Evolutionary conservation across 1,284 basidiomycete genomes (phyloP).

Genomic region (Golubevia pallescens): DNA sequence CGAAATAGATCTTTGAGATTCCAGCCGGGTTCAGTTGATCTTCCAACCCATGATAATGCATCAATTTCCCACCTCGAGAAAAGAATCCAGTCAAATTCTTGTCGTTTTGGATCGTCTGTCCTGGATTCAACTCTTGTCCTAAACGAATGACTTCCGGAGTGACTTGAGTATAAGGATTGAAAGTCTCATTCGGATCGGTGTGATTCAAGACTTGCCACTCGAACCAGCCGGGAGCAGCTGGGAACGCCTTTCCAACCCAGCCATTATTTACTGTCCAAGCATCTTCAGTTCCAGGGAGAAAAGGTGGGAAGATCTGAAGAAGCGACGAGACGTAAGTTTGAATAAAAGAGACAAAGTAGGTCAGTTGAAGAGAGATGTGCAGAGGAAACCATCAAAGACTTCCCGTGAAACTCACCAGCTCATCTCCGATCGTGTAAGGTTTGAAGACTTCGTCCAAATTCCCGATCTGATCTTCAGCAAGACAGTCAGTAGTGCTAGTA

Average conservation of each 20-base stretch:
- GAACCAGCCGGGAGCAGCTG: slow-evolving; percentile 21
- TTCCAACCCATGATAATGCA: slow-evolving; percentile 37
- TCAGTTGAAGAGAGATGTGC: too few relatives aligned
- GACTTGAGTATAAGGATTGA: slow-evolving; percentile 17
- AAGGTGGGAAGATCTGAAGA: background rate
- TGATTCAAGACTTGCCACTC: slow-evolving; percentile 27
- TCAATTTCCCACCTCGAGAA: slow-evolving; percentile 21
- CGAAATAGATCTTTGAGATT: slow-evolving; percentile 22
- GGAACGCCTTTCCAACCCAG: slow-evolving; percentile 14
- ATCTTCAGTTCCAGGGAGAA: slow-evolving; percentile 23
- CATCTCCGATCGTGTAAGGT: slow-evolving; percentile 7
- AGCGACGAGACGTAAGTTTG: too few relatives aligned
- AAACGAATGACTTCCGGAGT: slow-evolving; percentile 16
- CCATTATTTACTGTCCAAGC: slow-evolving; percentile 18
- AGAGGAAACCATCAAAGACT: too few relatives aligned
- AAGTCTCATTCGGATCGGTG: slow-evolving; percentile 11
- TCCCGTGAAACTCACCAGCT: slow-evolving; percentile 19
- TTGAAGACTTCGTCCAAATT: slow-evolving; percentile 25
- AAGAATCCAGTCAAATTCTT: slow-evolving; percentile 23
- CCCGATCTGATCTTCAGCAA: slow-evolving; percentile 21
- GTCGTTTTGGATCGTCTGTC: slow-evolving; percentile 21
- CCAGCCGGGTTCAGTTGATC: slow-evolving; percentile 26
- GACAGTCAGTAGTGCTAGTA: slow-evolving; percentile 11
- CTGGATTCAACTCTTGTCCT: slow-evolving; percentile 22
- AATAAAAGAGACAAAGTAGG: too few relatives aligned